Conservation (phyloP, 1,139 yeast genomes). For the Sugiyamaella novakii region DNA sequence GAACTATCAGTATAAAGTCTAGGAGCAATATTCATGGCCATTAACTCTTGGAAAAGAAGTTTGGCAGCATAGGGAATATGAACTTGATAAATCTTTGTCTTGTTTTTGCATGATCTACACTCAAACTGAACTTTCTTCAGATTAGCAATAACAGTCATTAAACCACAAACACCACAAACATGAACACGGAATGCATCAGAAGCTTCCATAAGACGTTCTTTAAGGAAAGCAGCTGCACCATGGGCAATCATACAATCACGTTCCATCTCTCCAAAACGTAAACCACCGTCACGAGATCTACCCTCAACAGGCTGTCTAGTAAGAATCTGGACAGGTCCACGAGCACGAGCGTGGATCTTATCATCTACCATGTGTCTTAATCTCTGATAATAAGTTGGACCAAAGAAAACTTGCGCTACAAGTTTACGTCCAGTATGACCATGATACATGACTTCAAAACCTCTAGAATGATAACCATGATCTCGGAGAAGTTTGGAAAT, state of each 20-base stretch:
- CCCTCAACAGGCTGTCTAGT: constrained; percentile 99
- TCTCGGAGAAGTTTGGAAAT: constrained; percentile 87
- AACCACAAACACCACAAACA: constrained; percentile 96
- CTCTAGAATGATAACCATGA: constrained; percentile 97
- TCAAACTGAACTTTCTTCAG: constrained; percentile 96
- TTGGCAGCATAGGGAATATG: constrained; percentile 98
- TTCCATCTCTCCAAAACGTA: constrained; percentile 99
- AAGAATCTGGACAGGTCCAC: constrained; percentile 98
- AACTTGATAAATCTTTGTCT: constrained; percentile 95
- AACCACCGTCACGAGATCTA: constrained; percentile 99
- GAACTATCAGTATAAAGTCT: constrained; percentile 47
- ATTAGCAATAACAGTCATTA: constrained; percentile 96
- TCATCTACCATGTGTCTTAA: constrained; percentile 99
- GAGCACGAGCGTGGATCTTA: constrained; percentile 98
- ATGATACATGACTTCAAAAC: constrained; percentile 96
- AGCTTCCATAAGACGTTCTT: constrained; percentile 97
- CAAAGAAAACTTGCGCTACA: constrained; percentile 98
- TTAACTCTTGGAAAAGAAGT: constrained; percentile 92
- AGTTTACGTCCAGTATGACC: constrained; percentile 98
- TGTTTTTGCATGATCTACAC: constrained; percentile 97
- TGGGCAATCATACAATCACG: constrained; percentile 99
- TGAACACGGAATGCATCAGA: constrained; percentile 98
- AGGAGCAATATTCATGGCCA: constrained; percentile 92
- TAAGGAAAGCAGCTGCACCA: constrained; percentile 97
- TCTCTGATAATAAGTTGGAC: constrained; percentile 98